Conservation (phyloP, 306 rosid species). For the Neltuma alba region DNA sequence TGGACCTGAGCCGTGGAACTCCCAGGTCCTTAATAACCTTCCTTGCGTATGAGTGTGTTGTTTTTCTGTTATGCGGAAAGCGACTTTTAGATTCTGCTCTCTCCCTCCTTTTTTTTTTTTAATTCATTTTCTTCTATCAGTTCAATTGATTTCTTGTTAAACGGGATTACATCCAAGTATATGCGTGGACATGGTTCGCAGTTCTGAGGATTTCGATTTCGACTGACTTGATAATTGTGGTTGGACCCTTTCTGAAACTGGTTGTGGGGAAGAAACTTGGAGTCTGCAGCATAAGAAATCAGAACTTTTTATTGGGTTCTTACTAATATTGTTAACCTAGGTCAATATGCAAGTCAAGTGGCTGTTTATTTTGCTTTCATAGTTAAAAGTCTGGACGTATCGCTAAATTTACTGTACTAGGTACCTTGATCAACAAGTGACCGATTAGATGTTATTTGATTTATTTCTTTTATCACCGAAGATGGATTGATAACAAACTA, state of each 20-base stretch:
- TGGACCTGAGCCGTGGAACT: slow-evolving; percentile 71
- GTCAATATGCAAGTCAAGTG: background rate
- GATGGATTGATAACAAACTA: background rate
- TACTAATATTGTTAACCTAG: background rate
- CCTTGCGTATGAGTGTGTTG: background rate
- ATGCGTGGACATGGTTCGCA: background rate
- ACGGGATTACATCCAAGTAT: background rate
- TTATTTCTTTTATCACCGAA: background rate
- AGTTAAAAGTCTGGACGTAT: background rate
- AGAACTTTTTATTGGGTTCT: background rate
- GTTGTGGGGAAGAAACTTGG: background rate
- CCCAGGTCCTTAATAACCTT: slow-evolving; percentile 57
- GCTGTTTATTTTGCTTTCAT: background rate
- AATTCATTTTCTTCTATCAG: background rate
- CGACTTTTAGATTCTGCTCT: background rate
- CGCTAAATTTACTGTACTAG: background rate
- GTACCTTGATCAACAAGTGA: background rate
- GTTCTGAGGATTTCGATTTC: background rate
- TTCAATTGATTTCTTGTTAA: background rate
- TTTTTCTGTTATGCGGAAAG: background rate
- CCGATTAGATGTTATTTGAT: background rate
- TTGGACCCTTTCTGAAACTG: background rate
- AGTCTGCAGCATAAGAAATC: background rate
- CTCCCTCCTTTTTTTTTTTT: background rate
- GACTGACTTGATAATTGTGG: background rate